Base-by-base conservation (phyloP, 345 rosid species). In the Pugionium cornutum region DNA sequence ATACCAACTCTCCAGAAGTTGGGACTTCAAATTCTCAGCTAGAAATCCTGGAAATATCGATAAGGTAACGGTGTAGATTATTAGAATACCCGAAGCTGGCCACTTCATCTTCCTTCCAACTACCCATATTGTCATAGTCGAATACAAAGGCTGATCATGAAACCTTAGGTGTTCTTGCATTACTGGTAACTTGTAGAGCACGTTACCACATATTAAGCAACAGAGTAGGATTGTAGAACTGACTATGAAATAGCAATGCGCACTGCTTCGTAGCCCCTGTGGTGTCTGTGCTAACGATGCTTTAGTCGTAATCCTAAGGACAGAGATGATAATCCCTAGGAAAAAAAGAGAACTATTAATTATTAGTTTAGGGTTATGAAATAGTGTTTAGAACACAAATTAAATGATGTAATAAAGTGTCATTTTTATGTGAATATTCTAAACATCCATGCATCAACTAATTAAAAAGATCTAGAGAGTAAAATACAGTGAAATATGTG, bases 21-120 rank as follows among this genome's bases (percentile, higher is more conserved):
- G 27, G 18, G 97, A 92, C 62, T 72, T 49, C 50, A 92, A 63
- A 64, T 76, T 74, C 75, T 89, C 97, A 2, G 85, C 87, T 37
- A 89, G 56, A 82, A 88, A 89, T 58, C 97, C 94, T 1, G 96
- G 97, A 72, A 92, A 89, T 60, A 89, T 88, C 1, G 94, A 88
- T 7, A 88, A 84, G 0, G 94, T 92, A 53, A 92, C 96, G 0
- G 80, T 43, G 58, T 89, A 92, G 9, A 86, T 85, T n/a, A 76
- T 45, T 11, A 86, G 60, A 58, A 89, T 72, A 42, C 88, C 95
- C 1, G 78, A 62, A 45, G 86, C 85, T 25, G 89, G 91, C 78
- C 82, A 74, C 40, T 59, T 65, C 62, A 86, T 81, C 61, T 83
- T 86, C 70, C 77, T 81, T 32, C 82, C 88, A 43, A 83, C 77